Evolutionary conservation across 202 grass and related monocot genomes (phyloP), one percentile per base, ranked within the genome.

Genomic region (Carex arenaria): DNA sequence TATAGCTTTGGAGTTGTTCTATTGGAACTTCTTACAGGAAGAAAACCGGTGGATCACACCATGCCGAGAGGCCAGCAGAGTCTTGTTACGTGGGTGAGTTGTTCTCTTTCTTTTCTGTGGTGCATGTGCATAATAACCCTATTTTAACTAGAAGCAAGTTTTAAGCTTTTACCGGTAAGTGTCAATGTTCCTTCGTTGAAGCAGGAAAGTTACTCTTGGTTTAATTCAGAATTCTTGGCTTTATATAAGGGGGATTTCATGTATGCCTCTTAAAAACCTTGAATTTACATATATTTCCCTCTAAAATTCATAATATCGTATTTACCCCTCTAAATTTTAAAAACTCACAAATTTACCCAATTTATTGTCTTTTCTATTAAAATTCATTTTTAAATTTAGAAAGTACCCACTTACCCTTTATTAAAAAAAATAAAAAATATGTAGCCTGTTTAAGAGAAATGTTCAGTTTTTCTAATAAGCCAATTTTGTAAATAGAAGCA

Each of bases 1-100:
- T 97, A 97, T 86, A 94, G 94, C 85, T 97, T 94, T 67, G 94
- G 94, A 83, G 94, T 97, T 86, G 94, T 97, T 90, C 91, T 97
- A 83, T 85, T 97, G 84, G 94, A 97, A 70, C 94, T 97, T 89
- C 86, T 97, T 75, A 97, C 94, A 65, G 94, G 91, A 87, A 87
- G 94, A 83, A 97, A 97, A 89, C 94, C 94, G 1, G 91, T 97
- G 69, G 94, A 97, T 86, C 94, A 97, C 81, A 97, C 91, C 72
- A 97, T 97, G 94, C 94, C 94, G 62, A 92, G 91, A 90, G 94
- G 94, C 34, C 94, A 97, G 82, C 94, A 97, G 67, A 94, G 91
- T 92, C 88, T 97, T 43, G 94, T 94, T 92, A 97, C 94, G 86
- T 97, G 94, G 94, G 94, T 97, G 90, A 80, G 84, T 81, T 86